Evolutionary conservation across 495 filamentous ascomycete species (phyloP).

Genomic region (Tuber microsphaerosporum): DNA sequence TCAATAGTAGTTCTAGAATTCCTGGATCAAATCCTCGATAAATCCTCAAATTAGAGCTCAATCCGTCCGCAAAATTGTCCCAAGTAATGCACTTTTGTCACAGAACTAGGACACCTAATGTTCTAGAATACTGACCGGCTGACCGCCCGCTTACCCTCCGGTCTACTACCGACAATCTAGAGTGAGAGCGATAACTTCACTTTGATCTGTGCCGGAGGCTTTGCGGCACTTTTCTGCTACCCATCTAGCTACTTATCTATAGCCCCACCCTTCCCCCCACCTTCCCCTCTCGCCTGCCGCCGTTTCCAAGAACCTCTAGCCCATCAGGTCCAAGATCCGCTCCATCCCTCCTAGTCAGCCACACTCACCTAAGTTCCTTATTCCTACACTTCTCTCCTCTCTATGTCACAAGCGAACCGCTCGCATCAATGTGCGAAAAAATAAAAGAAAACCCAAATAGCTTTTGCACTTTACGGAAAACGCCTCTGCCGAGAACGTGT

Average conservation of each 20-base stretch:
- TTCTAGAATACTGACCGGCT: not conserved
- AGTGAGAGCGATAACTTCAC: not conserved
- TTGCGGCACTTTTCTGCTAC: not conserved
- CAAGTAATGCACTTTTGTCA: not conserved
- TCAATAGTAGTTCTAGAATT: not conserved
- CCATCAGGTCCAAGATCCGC: not conserved
- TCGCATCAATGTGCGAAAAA: not conserved
- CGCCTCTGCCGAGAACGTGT: not conserved
- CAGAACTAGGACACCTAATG: not conserved
- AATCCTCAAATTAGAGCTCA: not conserved
- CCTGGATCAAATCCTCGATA: not conserved
- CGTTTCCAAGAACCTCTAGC: not conserved
- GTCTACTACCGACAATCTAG: not conserved
- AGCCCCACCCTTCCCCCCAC: not conserved
- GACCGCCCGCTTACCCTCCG: not conserved
- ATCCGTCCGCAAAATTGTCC: not conserved
- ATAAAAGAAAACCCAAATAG: not conserved
- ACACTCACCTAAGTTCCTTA: not conserved
- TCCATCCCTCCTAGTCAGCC: not conserved
- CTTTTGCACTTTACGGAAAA: not conserved
- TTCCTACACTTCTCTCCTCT: not conserved
- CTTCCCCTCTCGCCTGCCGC: not conserved
- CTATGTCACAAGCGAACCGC: not conserved
- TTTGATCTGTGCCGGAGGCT: not conserved
- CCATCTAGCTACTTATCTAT: not conserved